Conservation (phyloP, 2,329 filamentous ascomycete genomes). For the Periconia macrospinosa region DNA sequence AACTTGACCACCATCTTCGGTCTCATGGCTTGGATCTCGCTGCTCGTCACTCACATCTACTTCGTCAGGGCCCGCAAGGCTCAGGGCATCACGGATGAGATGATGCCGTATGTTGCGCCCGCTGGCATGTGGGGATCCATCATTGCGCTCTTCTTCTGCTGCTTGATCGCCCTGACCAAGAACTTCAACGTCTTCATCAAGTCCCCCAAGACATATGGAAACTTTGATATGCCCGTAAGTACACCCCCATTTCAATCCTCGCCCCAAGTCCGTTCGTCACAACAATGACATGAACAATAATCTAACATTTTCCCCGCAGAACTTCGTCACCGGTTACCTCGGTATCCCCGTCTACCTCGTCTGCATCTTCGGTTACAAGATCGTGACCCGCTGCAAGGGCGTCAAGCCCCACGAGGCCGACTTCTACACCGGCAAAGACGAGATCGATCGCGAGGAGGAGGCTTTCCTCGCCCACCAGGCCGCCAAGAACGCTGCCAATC, state of each 20-base stretch:
- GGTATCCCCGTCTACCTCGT: constrained; percentile 74
- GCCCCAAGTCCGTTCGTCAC: no score
- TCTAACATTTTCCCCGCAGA: background rate
- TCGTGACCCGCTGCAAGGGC: constrained; percentile 28
- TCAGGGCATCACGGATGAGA: constrained; percentile 48
- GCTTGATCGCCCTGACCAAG: constrained; percentile 69
- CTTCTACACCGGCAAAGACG: constrained; percentile 72
- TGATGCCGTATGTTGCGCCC: constrained; percentile 64
- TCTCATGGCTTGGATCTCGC: constrained; percentile 53
- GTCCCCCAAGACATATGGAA: constrained; percentile 46
- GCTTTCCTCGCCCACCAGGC: constrained; percentile 65
- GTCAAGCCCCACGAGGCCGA: constrained; percentile 52
- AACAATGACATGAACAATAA: no score
- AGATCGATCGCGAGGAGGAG: constrained; percentile 72
- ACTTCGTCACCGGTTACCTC: constrained; percentile 68
- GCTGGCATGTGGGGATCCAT: constrained; percentile 72
- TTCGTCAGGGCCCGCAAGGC: constrained; percentile 51
- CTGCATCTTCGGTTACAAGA: constrained; percentile 63
- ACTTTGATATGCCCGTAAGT: constrained; percentile 49
- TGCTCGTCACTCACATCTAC: constrained; percentile 53
- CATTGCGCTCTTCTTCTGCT: constrained; percentile 68
- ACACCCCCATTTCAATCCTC: no score
- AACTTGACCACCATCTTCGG: constrained; percentile 48
- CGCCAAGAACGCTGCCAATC: constrained; percentile 36
- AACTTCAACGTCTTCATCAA: constrained; percentile 64